phyloP scores from a whole-genome alignment of 2,329 filamentous ascomycete species.

The Trichoderma arundinaceum region DNA sequence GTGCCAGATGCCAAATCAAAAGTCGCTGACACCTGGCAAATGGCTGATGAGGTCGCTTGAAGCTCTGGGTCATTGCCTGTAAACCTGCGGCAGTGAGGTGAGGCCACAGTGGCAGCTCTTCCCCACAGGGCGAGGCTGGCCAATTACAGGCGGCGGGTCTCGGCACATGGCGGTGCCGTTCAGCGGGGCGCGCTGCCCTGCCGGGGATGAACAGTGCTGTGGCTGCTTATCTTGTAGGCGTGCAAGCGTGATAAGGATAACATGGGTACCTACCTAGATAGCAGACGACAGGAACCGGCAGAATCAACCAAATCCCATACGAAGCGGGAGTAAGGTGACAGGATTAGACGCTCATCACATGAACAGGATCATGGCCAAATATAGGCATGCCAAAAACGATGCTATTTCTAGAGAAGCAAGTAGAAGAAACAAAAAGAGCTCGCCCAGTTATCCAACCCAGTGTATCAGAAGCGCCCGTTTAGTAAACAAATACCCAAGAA shows the following conservation, averaged over 20 bases:
- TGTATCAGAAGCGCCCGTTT: not conserved
- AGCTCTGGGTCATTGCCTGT: not conserved
- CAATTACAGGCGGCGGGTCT: slow-evolving; percentile 17
- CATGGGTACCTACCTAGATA: too few relatives aligned
- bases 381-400: too few relatives aligned
- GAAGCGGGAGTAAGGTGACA: too few relatives aligned
- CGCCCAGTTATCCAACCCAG: not conserved
- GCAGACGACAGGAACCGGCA: too few relatives aligned
- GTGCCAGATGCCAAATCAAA: slow-evolving; percentile 19
- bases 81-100: slow-evolving; percentile 20
- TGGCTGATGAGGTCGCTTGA: slow-evolving; percentile 1
- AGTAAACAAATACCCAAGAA: not conserved
- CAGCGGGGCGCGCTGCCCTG: not conserved
- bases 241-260: too few relatives aligned
- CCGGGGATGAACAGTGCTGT: not conserved
- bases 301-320: too few relatives aligned
- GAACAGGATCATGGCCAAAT: too few relatives aligned
- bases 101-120: not conserved
- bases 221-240: too few relatives aligned
- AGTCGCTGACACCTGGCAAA: slow-evolving; percentile 24
- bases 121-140: slow-evolving; percentile 13
- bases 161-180: not conserved
- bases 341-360: too few relatives aligned
- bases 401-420: not conserved
- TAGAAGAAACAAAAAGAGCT: not conserved